Percentiles rank a stretch among this genome's conserved stretches.
These are phyloP conservation scores for Kodamaea kaohsiungensis DNA, from an alignment of 805 yeast genomes.

Conservation along the genomic window DNA sequence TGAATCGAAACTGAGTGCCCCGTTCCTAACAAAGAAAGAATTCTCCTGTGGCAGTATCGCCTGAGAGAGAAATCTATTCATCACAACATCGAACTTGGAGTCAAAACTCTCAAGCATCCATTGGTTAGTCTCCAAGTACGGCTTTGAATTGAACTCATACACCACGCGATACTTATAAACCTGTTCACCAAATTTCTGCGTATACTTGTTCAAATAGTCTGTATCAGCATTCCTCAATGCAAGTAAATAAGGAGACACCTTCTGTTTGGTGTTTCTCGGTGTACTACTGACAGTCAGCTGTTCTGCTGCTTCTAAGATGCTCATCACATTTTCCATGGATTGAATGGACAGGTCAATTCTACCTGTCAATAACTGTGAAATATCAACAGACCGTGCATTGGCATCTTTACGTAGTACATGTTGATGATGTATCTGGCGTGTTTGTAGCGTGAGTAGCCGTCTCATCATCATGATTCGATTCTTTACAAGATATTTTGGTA, in stretches of 20 bases:
- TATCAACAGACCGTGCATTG: conserved; percentile 1
- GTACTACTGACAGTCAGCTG: conserved; percentile 1
- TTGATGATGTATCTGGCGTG: not conserved
- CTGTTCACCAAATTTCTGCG: conserved; percentile 14
- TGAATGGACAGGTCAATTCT: conserved; percentile 13
- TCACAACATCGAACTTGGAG: conserved; percentile 4
- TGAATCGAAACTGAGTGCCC: conserved; percentile 7
- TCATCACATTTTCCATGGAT: conserved; percentile 16
- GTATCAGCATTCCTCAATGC: conserved; percentile 13
- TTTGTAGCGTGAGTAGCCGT: not conserved
- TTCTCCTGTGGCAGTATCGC: conserved; percentile 8
- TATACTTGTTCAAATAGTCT: conserved; percentile 14
- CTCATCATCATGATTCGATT: not conserved
- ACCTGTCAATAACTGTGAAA: conserved; percentile 3
- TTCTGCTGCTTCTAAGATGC: conserved; percentile 15
- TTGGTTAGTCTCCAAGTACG: conserved; percentile 11
- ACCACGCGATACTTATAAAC: conserved; percentile 12
- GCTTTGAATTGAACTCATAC: conserved; percentile 14
- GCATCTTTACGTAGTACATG: not conserved
- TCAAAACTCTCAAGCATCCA: conserved; percentile 9
- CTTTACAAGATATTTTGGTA: not conserved
- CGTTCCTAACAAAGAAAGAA: conserved; percentile 13
- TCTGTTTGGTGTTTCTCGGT: not conserved
- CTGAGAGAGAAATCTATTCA: conserved; percentile 4
- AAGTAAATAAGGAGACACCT: conserved; percentile 9